Base-by-base conservation (phyloP, 768 basidiomycete species). In the Panaeolus papilionaceus region DNA sequence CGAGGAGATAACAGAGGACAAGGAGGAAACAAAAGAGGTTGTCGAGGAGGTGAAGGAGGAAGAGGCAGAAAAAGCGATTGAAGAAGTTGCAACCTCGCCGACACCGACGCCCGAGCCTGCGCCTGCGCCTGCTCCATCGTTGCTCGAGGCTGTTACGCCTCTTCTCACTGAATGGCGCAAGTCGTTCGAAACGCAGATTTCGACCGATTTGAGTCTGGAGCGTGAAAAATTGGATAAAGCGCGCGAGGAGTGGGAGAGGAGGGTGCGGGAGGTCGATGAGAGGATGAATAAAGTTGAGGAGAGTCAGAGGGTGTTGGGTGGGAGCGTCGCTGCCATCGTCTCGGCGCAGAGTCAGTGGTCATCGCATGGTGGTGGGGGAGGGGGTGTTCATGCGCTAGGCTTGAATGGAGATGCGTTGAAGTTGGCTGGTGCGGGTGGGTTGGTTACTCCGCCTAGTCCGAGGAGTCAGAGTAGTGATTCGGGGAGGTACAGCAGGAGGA, bases 121-220 rank as follows among this genome's bases (percentile, higher is more conserved):
- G 7, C 14, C 47, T n/a, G 44, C n/a, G 51, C 63, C 40, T 51
- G 45, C 39, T 83, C 84, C 0, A 75, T 90, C 45, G 86, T 83
- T 12, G 79, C 81, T 23, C n/a, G 54, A 58, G 33, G 54, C 54
- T 33, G 54, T 58, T 9, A 58, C 54, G 10, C 54, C 54, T 4
- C 54, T 58, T 58, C n/a, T 58, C 12, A 58, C 54, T 14, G 54
- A 58, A 58, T 58, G 54, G 54, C 54, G 54, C 28, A 58, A 58
- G 16, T 58, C 54, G 3, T 58, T 58, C 33, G 54, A 58, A 58
- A 16, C 54, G 14, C 54, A 58, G 54, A 89, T 96, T 38, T 88
- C 90, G 71, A 90, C 93, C 70, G 92, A 92, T 65, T 98, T 95
- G 95, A 84, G 84, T 1, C 82, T 86, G 42, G 96, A 98, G 77